phyloP scores from a whole-genome alignment of 1,284 basidiomycete genomes.

The Gymnopus androsaceus region DNA sequence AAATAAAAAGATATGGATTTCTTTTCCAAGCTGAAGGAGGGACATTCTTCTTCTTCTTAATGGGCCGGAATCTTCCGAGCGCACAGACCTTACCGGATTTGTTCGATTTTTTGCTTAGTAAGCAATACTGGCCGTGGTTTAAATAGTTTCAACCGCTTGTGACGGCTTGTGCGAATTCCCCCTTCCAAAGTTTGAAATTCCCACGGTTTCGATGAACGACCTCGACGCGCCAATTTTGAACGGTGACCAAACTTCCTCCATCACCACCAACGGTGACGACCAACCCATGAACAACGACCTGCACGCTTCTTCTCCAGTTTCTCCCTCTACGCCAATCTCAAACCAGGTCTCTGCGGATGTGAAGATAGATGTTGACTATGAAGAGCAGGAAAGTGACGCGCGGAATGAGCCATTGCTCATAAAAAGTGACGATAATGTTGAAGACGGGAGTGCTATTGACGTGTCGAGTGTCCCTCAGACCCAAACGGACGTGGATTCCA shows the following conservation, averaged over 20 bases:
- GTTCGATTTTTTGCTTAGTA: too few species aligned
- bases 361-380: slow-evolving; percentile 61
- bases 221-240: slow-evolving; percentile 44
- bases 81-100: too few species aligned
- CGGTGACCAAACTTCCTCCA: slow-evolving; percentile 36
- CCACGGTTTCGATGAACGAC: slow-evolving; percentile 56
- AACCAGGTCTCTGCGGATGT: slow-evolving; percentile 49
- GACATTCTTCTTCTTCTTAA: too few species aligned
- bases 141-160: slow-evolving; percentile 10
- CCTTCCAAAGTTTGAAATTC: slow-evolving; percentile 4
- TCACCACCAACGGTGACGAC: slow-evolving; percentile 36
- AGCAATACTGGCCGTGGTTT: too few species aligned
- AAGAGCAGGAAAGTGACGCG: slow-evolving; percentile 65
- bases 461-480: slow-evolving; percentile 47
- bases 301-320: slow-evolving; percentile 47
- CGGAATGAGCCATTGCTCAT: slow-evolving; percentile 57
- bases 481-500: slow-evolving; percentile 47
- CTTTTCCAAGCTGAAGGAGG: too few species aligned
- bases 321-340: slow-evolving; percentile 49
- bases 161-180: not conserved
- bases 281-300: slow-evolving; percentile 31
- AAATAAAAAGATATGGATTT: slow-evolving; percentile 29
- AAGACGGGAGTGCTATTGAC: slow-evolving; percentile 30
- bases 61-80: too few species aligned
- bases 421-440: slow-evolving; percentile 29